Evolutionary conservation across 1,284 basidiomycete genomes (phyloP).

Genomic region (Moesziomyces globuligerus): DNA sequence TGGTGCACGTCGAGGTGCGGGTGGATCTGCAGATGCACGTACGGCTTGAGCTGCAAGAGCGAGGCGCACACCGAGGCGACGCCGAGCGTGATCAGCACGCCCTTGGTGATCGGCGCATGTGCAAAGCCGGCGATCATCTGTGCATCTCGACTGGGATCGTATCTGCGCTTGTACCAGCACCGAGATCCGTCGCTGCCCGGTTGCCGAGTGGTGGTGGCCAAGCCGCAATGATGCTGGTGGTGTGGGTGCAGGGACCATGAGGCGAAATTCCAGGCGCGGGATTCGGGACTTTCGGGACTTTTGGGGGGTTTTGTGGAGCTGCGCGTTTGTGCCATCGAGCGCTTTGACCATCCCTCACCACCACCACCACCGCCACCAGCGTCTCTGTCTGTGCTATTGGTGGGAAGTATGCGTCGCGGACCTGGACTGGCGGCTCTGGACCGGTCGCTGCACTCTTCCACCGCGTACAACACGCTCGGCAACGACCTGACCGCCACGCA

Average conservation of each 20-base stretch:
- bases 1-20: constrained; percentile 72
- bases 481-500: constrained; percentile 80
- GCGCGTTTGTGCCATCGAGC: too few relatives aligned
- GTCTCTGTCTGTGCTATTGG: neutral
- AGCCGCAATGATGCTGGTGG: too few relatives aligned
- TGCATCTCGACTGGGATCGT: constrained; percentile 5
- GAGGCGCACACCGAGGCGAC: constrained; percentile 22
- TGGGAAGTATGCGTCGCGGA: constrained; percentile 69
- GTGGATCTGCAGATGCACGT: constrained; percentile 43
- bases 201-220: too few relatives aligned
- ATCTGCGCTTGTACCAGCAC: neutral
- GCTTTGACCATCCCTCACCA: too few relatives aligned
- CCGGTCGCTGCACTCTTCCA: constrained; percentile 67
- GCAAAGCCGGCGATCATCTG: constrained; percentile 47
- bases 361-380: too few relatives aligned
- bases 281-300: too few relatives aligned
- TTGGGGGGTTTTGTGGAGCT: too few relatives aligned
- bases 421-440: constrained; percentile 71
- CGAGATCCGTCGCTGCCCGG: too few relatives aligned
- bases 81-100: constrained; percentile 27
- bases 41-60: constrained; percentile 65
- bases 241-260: constrained; percentile 20
- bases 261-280: constrained; percentile 1
- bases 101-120: constrained; percentile 43
- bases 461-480: constrained; percentile 81